These are phyloP conservation scores for Teunomyces barrocoloradensis DNA, from an alignment of 805 yeast genomes.

Conservation along the genomic window DNA sequence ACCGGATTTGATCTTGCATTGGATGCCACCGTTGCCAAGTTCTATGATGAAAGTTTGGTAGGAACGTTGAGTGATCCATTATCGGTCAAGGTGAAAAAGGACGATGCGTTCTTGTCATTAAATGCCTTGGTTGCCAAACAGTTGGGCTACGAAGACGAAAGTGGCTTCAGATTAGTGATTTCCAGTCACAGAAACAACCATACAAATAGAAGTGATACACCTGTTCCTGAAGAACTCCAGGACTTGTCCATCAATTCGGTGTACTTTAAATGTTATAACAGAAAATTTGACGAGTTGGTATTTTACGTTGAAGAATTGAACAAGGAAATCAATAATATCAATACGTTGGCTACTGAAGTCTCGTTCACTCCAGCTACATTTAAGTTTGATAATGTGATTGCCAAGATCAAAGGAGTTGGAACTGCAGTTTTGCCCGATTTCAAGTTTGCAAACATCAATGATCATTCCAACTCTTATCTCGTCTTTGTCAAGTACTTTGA, in stretches of 20 bases:
- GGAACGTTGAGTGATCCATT: constrained; percentile 48
- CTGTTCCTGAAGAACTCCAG: constrained; percentile 24
- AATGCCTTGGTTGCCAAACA: constrained; percentile 47
- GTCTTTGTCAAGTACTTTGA: constrained; percentile 69
- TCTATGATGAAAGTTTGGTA: constrained; percentile 50
- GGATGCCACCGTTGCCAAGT: constrained; percentile 46
- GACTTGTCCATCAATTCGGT: constrained; percentile 51
- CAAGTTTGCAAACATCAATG: constrained; percentile 14
- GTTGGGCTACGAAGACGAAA: constrained; percentile 28
- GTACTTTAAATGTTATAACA: constrained; percentile 44
- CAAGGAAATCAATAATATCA: constrained; percentile 33
- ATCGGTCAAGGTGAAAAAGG: constrained; percentile 52
- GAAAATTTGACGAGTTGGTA: constrained; percentile 49
- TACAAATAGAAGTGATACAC: constrained; percentile 60
- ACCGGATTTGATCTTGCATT: constrained; percentile 78
- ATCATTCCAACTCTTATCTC: constrained; percentile 22
- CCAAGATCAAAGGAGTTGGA: constrained; percentile 16
- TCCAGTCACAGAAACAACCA: constrained; percentile 67
- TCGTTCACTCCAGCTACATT: constrained; percentile 20
- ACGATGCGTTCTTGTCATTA: constrained; percentile 50
- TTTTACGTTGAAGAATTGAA: constrained; percentile 65
- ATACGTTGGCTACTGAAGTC: not conserved
- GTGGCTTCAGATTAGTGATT: constrained; percentile 57
- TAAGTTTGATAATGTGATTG: constrained; percentile 17
- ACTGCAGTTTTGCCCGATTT: constrained; percentile 7